Evolutionary conservation across 2,329 filamentous ascomycete species (phyloP), one percentile per base, ranked within the genome.

Genomic region (Ophiostoma himal-ulmi): DNA sequence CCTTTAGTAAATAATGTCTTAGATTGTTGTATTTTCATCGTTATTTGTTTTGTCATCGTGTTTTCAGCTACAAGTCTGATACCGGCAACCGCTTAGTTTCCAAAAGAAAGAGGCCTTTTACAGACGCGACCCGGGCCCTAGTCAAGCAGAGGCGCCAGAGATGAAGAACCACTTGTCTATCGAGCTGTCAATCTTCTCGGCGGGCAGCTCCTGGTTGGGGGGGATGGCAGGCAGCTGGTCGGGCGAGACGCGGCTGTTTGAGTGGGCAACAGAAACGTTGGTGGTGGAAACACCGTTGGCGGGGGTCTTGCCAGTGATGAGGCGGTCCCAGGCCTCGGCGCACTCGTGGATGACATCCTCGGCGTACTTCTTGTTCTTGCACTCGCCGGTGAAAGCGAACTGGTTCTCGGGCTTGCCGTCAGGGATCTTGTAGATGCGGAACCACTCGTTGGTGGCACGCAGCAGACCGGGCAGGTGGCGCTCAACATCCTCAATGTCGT

Each of bases 81-180:
- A 26, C 52, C 52, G n/a, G 44, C 44, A 48, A n/a, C 37, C 11
- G n/a, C 11, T 36, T 37, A 1, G 26, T n/a, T 14, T 26, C n/a
- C 37, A 41, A 39, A 26, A 5, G 17, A 5, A 48, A 48, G 17
- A 17, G 8, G 14, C 37, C 7, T 14, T 69, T 69, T 71, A 74
- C 71, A 72, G 52, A n/a, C 68, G 70, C 69, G 70, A 48, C 70
- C 34, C 67, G 48, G 54, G 30, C 36, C 36, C 52, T 69, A 74
- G 70, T 75, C 91, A 94, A 77, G 90, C 86, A 77, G 93, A 92
- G 79, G 95, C 95, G 82, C 95, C 95, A 81, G 93, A 97, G 83
- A 99, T 99, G 89, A 98, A 99, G 91, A 99, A 99, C 95, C 95
- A 99, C 89, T 99, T 99, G 89, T 99, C 95, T 79, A 98, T 97